A percentile compares a stretch with the other conserved stretches of the same genome.
Evolutionary conservation across 306 rosid species (phyloP).

Genomic region (Trifolium repens): DNA sequence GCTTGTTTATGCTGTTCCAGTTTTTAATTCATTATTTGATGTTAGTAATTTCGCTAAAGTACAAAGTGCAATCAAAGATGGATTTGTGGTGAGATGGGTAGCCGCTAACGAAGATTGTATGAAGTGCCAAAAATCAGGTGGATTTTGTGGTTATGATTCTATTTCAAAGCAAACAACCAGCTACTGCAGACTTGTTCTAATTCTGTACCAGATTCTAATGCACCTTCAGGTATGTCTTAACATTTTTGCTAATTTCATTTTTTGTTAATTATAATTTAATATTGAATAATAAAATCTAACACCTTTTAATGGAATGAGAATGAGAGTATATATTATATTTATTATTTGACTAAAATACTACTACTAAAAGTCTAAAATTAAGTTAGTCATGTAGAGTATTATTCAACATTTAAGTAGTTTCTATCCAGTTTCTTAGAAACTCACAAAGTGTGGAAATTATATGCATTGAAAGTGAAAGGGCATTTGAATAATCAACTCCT

Average conservation of each 20-base stretch:
- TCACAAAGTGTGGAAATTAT: too few relatives aligned
- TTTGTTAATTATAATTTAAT: background rate
- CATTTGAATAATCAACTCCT: background rate
- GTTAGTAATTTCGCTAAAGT: background rate
- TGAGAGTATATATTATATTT: too few relatives aligned
- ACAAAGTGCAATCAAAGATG: conserved; percentile 10
- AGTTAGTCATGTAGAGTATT: too few relatives aligned
- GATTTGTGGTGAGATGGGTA: conserved; percentile 48
- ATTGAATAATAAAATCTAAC: too few relatives aligned
- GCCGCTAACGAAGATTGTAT: conserved; percentile 43
- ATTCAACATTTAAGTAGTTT: too few relatives aligned
- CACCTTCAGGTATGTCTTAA: conserved; percentile 33
- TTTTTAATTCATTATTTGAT: rapidly evolving
- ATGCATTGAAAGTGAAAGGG: too few relatives aligned
- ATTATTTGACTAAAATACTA: too few relatives aligned
- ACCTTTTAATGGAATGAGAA: too few relatives aligned
- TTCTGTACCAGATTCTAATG: too few relatives aligned
- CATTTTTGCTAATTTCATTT: conserved; percentile 3
- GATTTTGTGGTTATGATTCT: conserved; percentile 54
- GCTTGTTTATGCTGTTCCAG: conserved; percentile 24
- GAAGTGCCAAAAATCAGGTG: conserved; percentile 33
- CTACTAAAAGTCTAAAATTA: too few relatives aligned
- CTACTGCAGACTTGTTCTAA: conserved; percentile 38
- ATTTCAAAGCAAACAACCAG: conserved; percentile 25
- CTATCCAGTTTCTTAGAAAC: too few relatives aligned